Conservation (phyloP, 108 stramenopile genomes). For the Schizochytrium sp. region DNA sequence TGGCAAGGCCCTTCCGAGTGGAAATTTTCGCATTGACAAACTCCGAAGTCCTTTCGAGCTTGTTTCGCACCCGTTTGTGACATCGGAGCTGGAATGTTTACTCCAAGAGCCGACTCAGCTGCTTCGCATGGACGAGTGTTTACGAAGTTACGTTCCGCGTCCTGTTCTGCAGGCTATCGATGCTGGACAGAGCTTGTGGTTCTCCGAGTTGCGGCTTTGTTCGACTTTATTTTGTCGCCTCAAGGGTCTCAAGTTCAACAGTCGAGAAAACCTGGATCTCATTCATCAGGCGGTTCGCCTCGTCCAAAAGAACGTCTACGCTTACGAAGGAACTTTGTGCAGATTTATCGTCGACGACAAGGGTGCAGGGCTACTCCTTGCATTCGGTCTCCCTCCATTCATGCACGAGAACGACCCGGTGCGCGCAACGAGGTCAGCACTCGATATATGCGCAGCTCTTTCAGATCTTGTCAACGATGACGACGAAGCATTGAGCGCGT, state of each 20-base stretch:
- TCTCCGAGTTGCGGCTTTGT: conserved; percentile 1
- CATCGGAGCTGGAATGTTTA: neutral
- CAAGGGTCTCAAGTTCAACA: neutral
- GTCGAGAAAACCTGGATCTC: neutral
- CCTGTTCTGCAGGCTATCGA: conserved; percentile 2
- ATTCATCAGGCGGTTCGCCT: neutral
- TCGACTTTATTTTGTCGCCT: neutral
- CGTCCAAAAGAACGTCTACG: conserved; percentile 36
- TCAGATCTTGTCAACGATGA: neutral
- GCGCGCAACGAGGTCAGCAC: conserved; percentile 24
- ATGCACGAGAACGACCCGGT: conserved; percentile 43
- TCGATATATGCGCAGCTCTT: neutral
- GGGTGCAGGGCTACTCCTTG: conserved; percentile 48
- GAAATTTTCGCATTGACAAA: neutral
- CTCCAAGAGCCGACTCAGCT: neutral
- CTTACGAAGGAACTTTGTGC: conserved; percentile 43
- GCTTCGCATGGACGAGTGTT: neutral
- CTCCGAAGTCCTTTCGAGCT: neutral
- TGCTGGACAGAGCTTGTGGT: neutral
- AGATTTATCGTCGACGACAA: conserved; percentile 62
- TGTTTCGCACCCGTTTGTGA: neutral
- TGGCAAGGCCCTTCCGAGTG: neutral
- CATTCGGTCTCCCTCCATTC: conserved; percentile 47
- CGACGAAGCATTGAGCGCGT: neutral
- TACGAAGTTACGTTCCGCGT: neutral